Percentiles rank a stretch among this genome's conserved stretches.
Conservation (phyloP, 1,284 basidiomycete genomes). For the Pisolithus thermaeus region DNA sequence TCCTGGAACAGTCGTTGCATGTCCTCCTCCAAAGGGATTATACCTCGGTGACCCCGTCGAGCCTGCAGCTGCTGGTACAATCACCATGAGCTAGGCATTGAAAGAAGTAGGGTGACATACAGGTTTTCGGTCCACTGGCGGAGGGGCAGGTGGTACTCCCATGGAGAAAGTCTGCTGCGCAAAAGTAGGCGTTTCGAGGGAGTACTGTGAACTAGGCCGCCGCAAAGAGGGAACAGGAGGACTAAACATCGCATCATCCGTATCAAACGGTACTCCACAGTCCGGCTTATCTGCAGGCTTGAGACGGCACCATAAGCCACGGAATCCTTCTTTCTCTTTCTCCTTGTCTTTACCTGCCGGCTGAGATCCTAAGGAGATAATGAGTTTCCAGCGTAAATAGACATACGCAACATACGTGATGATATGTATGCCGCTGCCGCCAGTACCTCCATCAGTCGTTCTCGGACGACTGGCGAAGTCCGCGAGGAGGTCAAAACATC, state of each 20-base stretch:
- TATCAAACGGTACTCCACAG: conserved; percentile 69
- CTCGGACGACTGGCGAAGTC: conserved; percentile 67
- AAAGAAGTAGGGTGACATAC: conserved; percentile 10
- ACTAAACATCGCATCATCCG: conserved; percentile 70
- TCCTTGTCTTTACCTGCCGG: conserved; percentile 31
- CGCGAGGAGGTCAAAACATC: conserved; percentile 54
- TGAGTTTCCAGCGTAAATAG: background rate
- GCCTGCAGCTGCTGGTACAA: conserved; percentile 7
- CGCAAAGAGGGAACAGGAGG: conserved; percentile 40
- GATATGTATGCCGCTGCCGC: conserved; percentile 66
- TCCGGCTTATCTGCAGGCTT: conserved; percentile 68
- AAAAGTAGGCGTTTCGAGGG: conserved; percentile 26
- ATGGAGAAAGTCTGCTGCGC: conserved; percentile 13
- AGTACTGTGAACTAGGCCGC: conserved; percentile 23
- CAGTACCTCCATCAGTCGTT: conserved; percentile 64
- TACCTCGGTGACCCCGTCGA: conserved; percentile 33
- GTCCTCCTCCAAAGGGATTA: conserved; percentile 72
- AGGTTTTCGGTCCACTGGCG: conserved; percentile 14
- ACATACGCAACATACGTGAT: conserved; percentile 23
- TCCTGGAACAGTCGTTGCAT: conserved; percentile 73
- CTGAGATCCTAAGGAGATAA: conserved; percentile 20
- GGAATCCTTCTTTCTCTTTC: conserved; percentile 48
- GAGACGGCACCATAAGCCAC: conserved; percentile 60
- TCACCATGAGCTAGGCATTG: background rate
- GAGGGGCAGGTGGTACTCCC: conserved; percentile 19